Conservation (phyloP, 1,284 basidiomycete species). For the Ustilago sp. region DNA sequence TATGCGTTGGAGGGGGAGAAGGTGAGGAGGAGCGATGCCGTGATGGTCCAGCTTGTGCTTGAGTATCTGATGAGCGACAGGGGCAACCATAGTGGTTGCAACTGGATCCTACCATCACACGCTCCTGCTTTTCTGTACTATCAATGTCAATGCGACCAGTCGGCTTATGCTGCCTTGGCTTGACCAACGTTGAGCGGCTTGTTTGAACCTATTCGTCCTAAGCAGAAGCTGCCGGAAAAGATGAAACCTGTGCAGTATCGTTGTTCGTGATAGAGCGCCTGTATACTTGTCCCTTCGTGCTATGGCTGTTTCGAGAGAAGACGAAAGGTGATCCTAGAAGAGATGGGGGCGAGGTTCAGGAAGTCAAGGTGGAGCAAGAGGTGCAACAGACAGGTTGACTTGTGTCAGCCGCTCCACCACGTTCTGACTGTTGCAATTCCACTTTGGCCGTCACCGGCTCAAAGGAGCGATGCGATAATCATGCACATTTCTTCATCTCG, state of each 20-base stretch:
- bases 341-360: background rate
- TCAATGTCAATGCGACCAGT: background rate
- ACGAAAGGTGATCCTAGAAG: background rate
- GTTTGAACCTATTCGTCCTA: background rate
- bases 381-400: background rate
- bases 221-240: background rate
- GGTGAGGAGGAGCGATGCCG: slow-evolving; percentile 10
- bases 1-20: background rate
- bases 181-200: background rate
- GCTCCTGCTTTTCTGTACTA: background rate
- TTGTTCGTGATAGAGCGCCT: background rate
- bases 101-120: slow-evolving; percentile 18
- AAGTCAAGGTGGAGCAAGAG: background rate
- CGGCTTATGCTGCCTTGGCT: background rate
- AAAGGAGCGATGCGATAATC: slow-evolving; percentile 3
- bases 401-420: slow-evolving; percentile 1
- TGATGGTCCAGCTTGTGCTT: slow-evolving; percentile 35
- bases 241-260: background rate
- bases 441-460: slow-evolving; percentile 1
- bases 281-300: background rate
- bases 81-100: slow-evolving; percentile 48
- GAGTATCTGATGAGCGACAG: slow-evolving; percentile 2
- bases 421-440: background rate
- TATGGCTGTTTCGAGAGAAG: background rate
- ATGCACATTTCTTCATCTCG: no score